Percentiles rank a stretch among this genome's conserved stretches.
Conservation (phyloP, 2,329 filamentous ascomycete species). For the Botrytis deweyae region DNA sequence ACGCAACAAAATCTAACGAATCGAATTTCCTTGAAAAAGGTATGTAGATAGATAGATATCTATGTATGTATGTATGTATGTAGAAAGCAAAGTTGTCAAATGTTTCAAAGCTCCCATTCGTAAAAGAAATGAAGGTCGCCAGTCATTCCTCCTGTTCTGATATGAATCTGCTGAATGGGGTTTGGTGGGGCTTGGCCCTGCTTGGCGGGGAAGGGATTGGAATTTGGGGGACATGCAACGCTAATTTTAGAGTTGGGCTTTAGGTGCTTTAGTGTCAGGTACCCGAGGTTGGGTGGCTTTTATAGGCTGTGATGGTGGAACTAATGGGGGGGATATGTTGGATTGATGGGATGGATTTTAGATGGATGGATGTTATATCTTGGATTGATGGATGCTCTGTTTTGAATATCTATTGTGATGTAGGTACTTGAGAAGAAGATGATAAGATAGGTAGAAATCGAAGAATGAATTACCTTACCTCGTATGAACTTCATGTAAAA, state of each 20-base stretch:
- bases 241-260: conserved; percentile 6
- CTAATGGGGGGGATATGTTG: background rate
- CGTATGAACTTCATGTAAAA: background rate
- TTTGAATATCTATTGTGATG: background rate
- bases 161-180: conserved; percentile 12
- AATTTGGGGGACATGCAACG: background rate
- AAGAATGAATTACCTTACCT: background rate
- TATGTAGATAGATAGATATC: background rate
- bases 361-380: background rate
- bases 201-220: conserved; percentile 1
- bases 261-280: conserved; percentile 8
- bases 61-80: background rate
- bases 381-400: background rate
- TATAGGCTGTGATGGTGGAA: background rate
- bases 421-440: background rate
- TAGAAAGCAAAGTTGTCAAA: background rate
- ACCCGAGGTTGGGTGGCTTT: background rate
- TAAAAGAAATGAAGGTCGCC: conserved; percentile 6
- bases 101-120: background rate
- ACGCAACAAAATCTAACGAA: background rate
- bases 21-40: background rate
- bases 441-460: background rate
- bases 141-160: conserved; percentile 2
- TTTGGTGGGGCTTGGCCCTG: conserved; percentile 5
- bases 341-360: background rate